Evolutionary conservation across 2,329 filamentous ascomycete genomes (phyloP).

Genomic region (Hymenoscyphus scutula): DNA sequence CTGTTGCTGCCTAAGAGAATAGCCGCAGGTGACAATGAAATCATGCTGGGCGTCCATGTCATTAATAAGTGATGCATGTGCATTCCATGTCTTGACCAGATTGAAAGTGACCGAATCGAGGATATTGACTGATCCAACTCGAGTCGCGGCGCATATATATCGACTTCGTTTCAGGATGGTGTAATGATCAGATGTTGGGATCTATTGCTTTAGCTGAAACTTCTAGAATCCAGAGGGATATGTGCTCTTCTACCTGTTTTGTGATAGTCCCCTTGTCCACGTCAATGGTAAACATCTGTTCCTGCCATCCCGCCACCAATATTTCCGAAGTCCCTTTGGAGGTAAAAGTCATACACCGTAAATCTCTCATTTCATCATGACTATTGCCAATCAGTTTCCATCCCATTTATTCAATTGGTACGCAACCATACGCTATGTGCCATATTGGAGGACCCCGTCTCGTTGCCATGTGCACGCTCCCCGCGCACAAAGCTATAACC

Average conservation of each 20-base stretch:
- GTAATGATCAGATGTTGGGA: conserved; percentile 73
- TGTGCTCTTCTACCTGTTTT: conserved; percentile 52
- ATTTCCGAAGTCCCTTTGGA: conserved; percentile 81
- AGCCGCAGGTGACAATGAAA: conserved; percentile 92
- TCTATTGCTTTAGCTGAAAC: conserved; percentile 44
- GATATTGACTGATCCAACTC: conserved; percentile 78
- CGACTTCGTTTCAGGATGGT: conserved; percentile 88
- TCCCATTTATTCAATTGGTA: background rate
- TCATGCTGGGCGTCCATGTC: conserved; percentile 98
- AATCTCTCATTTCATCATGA: conserved; percentile 74
- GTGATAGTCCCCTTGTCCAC: conserved; percentile 68
- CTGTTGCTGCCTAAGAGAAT: conserved; percentile 76
- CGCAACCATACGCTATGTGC: conserved; percentile 66
- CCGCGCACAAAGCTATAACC: conserved; percentile 77
- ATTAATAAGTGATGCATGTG: conserved; percentile 83
- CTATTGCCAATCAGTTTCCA: conserved; percentile 41
- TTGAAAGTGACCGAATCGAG: conserved; percentile 76
- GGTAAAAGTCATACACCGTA: conserved; percentile 94
- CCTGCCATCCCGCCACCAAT: conserved; percentile 82
- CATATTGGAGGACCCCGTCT: conserved; percentile 81
- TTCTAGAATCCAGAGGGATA: background rate
- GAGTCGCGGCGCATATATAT: conserved; percentile 89
- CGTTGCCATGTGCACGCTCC: conserved; percentile 84
- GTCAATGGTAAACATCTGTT: conserved; percentile 76
- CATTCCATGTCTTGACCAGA: conserved; percentile 83